Evolutionary conservation across 75 land plant species (phyloP), one percentile per base, ranked within the genome.

Genomic region (Sequoiadendron giganteum): DNA sequence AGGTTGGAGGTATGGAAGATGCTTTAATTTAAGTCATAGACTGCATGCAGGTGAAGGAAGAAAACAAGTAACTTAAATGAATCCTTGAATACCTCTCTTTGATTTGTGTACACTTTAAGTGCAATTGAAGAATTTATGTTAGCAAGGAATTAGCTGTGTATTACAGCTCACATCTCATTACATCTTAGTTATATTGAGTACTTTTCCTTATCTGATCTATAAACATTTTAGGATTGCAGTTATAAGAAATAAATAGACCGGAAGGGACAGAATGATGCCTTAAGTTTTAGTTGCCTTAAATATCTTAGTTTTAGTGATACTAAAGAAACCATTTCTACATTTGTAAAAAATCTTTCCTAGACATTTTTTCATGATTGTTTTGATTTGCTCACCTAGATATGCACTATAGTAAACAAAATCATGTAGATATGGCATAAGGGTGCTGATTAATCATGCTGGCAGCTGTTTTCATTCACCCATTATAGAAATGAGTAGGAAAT

Each of bases 191-290:
- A 32, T 72, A 72, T 32, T 30, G 76, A 28, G 10, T 32, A 32
- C n/a, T 58, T 30, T 72, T 72, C 76, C 76, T 72, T 32, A 10
- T 30, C 32, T 0, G 13, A 72, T 72, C 32, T 72, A 32, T 72
- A n/a, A 72, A n/a, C n/a, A 72, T 32, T n/a, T n/a, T 72, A 72
- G 36, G 14, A 72, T 72, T 72, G 76, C 76, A 72, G 76, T 72
- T n/a, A 72, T n/a, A 72, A 72, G 36, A 25, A 21, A 21, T 25
- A 19, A 58, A 58, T 72, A 72, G 30, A n/a, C 32, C 11, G 32
- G 76, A n/a, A 10, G 76, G 76, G 34, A 72, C 14, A 2, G 34
- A 72, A 72, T 13, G 34, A 72, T 72, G 76, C 11, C 36, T 72
- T 72, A 5, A 72, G 34, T n/a, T 72, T 72, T 72, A 10, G 76